A percentile compares a stretch with the other conserved stretches of the same genome.
Evolutionary conservation across 2,329 filamentous ascomycete genomes (phyloP).

Genomic region (Fusarium sp.): DNA sequence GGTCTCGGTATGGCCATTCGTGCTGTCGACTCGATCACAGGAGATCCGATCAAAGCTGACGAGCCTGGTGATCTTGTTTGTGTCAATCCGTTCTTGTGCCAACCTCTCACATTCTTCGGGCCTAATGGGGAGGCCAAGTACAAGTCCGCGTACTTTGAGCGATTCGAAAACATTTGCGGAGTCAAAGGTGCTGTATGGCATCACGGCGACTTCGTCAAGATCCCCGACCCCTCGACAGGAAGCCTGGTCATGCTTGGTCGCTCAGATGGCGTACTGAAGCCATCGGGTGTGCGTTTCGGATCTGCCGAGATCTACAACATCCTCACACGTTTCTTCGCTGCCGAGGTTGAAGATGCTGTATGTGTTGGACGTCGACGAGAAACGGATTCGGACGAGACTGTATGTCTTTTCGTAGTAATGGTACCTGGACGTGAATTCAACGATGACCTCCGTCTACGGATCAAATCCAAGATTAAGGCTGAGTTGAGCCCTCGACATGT

Average conservation of each 20-base stretch:
- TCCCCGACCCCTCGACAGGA: slow-evolving; percentile 74
- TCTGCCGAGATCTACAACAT: slow-evolving; percentile 97
- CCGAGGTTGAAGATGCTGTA: slow-evolving; percentile 84
- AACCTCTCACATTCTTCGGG: slow-evolving; percentile 92
- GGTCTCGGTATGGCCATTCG: slow-evolving; percentile 83
- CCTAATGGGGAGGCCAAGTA: slow-evolving; percentile 76
- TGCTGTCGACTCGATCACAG: slow-evolving; percentile 69
- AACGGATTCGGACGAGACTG: slow-evolving; percentile 83
- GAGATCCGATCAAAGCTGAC: slow-evolving; percentile 66
- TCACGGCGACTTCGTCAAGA: slow-evolving; percentile 89
- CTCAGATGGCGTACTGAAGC: slow-evolving; percentile 93
- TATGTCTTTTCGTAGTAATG: slow-evolving; percentile 90
- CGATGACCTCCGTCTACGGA: slow-evolving; percentile 69
- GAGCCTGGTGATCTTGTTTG: slow-evolving; percentile 91
- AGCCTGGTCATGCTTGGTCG: slow-evolving; percentile 92
- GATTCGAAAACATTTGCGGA: slow-evolving; percentile 68
- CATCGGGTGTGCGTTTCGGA: slow-evolving; percentile 90
- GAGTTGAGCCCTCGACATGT: slow-evolving; percentile 93
- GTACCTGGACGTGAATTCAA: slow-evolving; percentile 67
- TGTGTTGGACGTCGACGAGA: slow-evolving; percentile 83
- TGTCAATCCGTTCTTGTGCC: slow-evolving; percentile 85
- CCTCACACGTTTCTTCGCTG: slow-evolving; percentile 83
- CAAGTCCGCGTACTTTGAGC: slow-evolving; percentile 85
- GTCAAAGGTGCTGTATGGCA: slow-evolving; percentile 76
- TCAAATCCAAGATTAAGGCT: slow-evolving; percentile 76